Evolutionary conservation across 768 basidiomycete genomes (phyloP).

Genomic region (Amanita exitialis): DNA sequence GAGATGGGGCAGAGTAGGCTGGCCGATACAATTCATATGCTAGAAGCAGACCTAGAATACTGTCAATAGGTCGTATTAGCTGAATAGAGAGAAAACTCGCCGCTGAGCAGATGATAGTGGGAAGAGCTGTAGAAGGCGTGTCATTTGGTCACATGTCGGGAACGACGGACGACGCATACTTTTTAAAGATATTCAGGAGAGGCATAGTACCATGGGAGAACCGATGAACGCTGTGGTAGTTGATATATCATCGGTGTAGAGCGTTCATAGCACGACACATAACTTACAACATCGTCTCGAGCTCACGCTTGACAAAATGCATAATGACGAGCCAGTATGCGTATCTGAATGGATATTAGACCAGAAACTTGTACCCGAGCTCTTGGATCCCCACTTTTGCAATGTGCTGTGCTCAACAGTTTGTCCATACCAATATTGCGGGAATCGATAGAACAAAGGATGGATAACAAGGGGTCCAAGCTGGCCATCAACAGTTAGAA

Average conservation of each 20-base stretch:
- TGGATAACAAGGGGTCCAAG: conserved; percentile 84
- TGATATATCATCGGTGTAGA: neutral
- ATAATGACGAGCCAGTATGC: conserved; percentile 68
- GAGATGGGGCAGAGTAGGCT: conserved; percentile 52
- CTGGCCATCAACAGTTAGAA: conserved; percentile 26
- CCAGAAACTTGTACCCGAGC: neutral
- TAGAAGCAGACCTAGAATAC: conserved; percentile 51
- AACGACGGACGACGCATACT: conserved; percentile 39
- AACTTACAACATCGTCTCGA: conserved; percentile 85
- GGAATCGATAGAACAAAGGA: conserved; percentile 71
- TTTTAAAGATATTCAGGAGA: conserved; percentile 73
- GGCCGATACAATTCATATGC: conserved; percentile 82
- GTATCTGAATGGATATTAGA: conserved; percentile 26
- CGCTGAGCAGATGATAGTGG: conserved; percentile 81
- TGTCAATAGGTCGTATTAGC: neutral
- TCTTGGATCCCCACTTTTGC: conserved; percentile 46
- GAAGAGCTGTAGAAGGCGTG: conserved; percentile 44
- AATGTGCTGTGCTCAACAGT: conserved; percentile 65
- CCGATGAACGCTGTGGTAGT: conserved; percentile 62
- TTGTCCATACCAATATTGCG: conserved; percentile 58
- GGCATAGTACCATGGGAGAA: conserved; percentile 98
- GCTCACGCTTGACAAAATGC: conserved; percentile 87
- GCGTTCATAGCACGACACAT: neutral
- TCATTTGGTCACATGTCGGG: neutral
- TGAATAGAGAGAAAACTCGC: conserved; percentile 17